Conservation (phyloP, 139 green algal species). For the Marvania coccoides region DNA sequence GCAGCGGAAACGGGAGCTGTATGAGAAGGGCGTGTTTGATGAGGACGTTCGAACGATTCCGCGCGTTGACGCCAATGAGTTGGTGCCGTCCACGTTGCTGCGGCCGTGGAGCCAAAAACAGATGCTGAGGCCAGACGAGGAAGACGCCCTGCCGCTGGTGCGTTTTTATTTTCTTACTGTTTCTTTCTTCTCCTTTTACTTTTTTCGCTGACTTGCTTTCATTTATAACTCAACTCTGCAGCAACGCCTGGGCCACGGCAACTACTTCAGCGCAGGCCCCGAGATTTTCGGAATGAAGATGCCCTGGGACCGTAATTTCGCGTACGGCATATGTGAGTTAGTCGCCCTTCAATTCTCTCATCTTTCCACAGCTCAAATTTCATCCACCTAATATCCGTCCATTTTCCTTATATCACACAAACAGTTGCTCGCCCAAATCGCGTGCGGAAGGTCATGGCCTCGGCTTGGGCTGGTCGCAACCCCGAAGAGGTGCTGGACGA, state of each 20-base stretch:
- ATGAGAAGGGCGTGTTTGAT: constrained; percentile 7
- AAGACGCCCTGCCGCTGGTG: constrained; percentile 19
- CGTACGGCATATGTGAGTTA: constrained; percentile 22
- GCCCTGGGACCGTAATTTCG: neutral
- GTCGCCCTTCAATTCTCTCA: neutral
- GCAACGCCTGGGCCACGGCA: constrained; percentile 20
- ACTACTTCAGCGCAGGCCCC: neutral
- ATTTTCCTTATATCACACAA: neutral
- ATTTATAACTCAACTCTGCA: neutral
- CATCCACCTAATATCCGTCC: neutral
- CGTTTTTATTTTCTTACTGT: neutral
- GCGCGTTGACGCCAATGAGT: neutral
- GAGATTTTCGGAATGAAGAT: neutral
- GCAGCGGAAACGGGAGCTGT: neutral
- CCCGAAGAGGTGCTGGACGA: neutral
- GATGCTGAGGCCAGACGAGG: constrained; percentile 15
- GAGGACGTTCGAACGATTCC: neutral
- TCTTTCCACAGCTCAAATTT: neutral
- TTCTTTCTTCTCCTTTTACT: neutral
- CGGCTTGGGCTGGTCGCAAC: neutral
- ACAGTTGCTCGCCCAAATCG: constrained; percentile 2
- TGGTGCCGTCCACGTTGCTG: neutral
- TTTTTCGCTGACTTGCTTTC: neutral
- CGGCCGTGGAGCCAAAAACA: constrained; percentile 14
- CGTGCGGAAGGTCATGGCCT: neutral